phyloP scores from a whole-genome alignment of 139 green algal species.

The Ettlia oleoabundans region DNA sequence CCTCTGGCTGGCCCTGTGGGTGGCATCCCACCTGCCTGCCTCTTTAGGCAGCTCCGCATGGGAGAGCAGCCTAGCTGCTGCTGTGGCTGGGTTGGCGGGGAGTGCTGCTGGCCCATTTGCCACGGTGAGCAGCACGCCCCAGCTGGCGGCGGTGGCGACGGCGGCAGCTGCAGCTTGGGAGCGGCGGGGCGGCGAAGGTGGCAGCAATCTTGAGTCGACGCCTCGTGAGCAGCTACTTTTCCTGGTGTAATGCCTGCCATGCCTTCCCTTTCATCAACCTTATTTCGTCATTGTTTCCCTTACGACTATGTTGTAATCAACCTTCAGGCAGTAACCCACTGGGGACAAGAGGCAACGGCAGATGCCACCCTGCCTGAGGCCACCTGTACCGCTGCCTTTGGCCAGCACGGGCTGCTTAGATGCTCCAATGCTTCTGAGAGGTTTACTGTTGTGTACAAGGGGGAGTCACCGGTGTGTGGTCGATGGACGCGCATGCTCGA shows the following conservation, averaged over 20 bases:
- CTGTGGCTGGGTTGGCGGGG: not conserved
- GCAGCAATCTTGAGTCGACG: too few species aligned
- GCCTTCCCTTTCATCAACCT: not conserved
- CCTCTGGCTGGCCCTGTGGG: conserved; percentile 20
- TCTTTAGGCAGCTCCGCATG: not conserved
- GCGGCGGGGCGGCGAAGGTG: not conserved
- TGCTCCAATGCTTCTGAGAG: too few species aligned
- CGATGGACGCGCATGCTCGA: too few species aligned
- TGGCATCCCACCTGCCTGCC: not conserved
- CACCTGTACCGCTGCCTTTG: too few species aligned
- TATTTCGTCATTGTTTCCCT: not conserved
- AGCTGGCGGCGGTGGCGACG: not conserved
- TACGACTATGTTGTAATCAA: not conserved
- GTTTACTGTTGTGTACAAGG: too few species aligned
- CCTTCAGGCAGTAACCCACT: too few species aligned
- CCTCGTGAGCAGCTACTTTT: not conserved
- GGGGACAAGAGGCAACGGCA: too few species aligned
- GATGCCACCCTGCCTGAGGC: too few species aligned
- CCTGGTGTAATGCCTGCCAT: not conserved
- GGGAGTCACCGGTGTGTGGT: too few species aligned
- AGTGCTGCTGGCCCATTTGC: not conserved
- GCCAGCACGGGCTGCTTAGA: too few species aligned
- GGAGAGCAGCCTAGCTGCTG: not conserved
- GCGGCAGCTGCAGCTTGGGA: not conserved
- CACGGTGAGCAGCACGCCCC: not conserved